Conservation (phyloP, 441 rosid genomes). For the Manihot esculenta region DNA sequence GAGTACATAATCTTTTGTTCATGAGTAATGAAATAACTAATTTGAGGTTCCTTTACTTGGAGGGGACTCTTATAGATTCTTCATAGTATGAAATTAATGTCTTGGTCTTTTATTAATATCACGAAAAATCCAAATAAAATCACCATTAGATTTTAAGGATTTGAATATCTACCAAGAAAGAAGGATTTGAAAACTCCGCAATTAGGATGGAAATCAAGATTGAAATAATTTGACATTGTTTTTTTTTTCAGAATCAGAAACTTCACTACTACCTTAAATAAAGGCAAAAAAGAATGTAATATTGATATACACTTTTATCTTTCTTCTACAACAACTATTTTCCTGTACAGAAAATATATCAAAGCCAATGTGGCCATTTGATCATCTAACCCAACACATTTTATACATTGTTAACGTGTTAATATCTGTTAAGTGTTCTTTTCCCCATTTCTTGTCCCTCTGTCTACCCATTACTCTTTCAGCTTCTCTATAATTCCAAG, state of each 20-base stretch:
- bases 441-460: not conserved
- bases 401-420: not conserved
- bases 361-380: constrained; percentile 25
- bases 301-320: no score
- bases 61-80: not conserved
- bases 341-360: constrained; percentile 1
- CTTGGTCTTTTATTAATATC: not conserved
- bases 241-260: no score
- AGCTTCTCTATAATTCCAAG: not conserved
- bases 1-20: not conserved
- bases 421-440: not conserved
- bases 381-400: not conserved
- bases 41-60: not conserved
- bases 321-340: not conserved
- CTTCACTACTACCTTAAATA: no score
- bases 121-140: no score
- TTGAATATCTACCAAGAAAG: no score
- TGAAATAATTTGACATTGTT: no score
- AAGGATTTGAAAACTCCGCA: no score
- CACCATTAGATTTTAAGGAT: no score
- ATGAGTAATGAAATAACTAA: not conserved
- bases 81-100: not conserved
- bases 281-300: no score
- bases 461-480: not conserved
- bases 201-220: no score